Evolutionary conservation across 148 eudicot genomes (phyloP).

Genomic region (Nepenthes gracilis): DNA sequence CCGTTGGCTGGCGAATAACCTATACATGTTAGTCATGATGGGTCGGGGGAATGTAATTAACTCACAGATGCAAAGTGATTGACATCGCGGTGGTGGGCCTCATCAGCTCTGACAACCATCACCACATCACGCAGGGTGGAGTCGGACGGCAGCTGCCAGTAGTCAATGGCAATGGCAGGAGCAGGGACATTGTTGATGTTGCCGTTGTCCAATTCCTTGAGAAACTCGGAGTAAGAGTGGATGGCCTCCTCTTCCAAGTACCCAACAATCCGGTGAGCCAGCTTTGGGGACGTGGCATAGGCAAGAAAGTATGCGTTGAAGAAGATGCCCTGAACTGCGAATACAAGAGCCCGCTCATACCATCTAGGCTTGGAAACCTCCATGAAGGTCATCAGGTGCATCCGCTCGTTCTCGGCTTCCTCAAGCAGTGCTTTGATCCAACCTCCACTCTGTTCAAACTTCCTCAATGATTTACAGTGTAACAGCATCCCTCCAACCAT

Average conservation of each 20-base stretch:
- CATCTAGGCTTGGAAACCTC: conserved; percentile 66
- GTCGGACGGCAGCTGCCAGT: conserved; percentile 56
- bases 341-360: conserved; percentile 74
- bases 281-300: conserved; percentile 59
- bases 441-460: conserved; percentile 87
- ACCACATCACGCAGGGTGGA: conserved; percentile 77
- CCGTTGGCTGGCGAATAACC: background rate
- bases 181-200: conserved; percentile 66
- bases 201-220: conserved; percentile 68
- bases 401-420: conserved; percentile 90
- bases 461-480: conserved; percentile 69
- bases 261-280: conserved; percentile 73
- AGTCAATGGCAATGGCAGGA: conserved; percentile 82
- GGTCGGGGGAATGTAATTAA: background rate
- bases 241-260: conserved; percentile 89
- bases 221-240: conserved; percentile 79
- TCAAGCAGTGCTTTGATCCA: conserved; percentile 84
- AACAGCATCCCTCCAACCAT: conserved; percentile 93
- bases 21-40: background rate
- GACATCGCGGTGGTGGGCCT: conserved; percentile 93
- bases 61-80: conserved; percentile 87
- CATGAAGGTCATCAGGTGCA: conserved; percentile 96
- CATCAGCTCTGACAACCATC: conserved; percentile 77
- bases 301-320: conserved; percentile 78
- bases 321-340: conserved; percentile 81